Evolutionary conservation across 768 basidiomycete species (phyloP).

Genomic region (Naganishia vaughanmartiniae): DNA sequence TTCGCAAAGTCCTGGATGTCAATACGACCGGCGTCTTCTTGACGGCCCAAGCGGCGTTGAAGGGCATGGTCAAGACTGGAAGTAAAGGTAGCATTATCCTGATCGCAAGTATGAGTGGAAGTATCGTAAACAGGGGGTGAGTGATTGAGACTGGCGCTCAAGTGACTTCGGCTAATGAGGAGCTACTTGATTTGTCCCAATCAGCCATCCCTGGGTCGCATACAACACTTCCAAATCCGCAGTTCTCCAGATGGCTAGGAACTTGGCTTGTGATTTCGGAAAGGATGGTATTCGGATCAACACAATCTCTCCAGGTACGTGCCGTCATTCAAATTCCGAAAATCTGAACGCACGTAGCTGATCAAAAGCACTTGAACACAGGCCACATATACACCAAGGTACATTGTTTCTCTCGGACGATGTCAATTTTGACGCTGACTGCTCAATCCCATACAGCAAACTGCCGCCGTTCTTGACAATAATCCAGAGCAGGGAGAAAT

Average conservation of each 20-base stretch:
- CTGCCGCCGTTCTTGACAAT: constrained; percentile 40
- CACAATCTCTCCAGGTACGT: constrained; percentile 38
- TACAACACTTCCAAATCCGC: constrained; percentile 52
- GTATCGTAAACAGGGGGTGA: constrained; percentile 67
- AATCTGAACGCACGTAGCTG: background rate
- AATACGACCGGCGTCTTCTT: constrained; percentile 65
- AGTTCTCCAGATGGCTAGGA: constrained; percentile 48
- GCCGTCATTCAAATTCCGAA: background rate
- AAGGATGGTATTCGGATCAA: constrained; percentile 47
- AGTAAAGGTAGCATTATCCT: constrained; percentile 59
- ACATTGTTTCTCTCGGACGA: background rate
- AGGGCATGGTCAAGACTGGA: constrained; percentile 58
- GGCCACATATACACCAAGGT: constrained; percentile 40
- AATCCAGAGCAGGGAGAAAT: constrained; percentile 39
- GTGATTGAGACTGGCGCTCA: constrained; percentile 15
- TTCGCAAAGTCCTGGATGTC: constrained; percentile 65
- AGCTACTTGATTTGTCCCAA: background rate
- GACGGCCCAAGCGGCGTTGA: constrained; percentile 63
- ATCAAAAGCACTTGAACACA: background rate
- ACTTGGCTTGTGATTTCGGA: constrained; percentile 52
- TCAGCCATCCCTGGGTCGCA: constrained; percentile 32
- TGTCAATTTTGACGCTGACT: background rate
- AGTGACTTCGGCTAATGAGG: background rate
- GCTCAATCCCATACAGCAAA: constrained; percentile 38
- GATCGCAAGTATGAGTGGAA: constrained; percentile 64